These are phyloP conservation scores for Echria macrotheca DNA, from an alignment of 495 filamentous ascomycete species.

Conservation along the genomic window DNA sequence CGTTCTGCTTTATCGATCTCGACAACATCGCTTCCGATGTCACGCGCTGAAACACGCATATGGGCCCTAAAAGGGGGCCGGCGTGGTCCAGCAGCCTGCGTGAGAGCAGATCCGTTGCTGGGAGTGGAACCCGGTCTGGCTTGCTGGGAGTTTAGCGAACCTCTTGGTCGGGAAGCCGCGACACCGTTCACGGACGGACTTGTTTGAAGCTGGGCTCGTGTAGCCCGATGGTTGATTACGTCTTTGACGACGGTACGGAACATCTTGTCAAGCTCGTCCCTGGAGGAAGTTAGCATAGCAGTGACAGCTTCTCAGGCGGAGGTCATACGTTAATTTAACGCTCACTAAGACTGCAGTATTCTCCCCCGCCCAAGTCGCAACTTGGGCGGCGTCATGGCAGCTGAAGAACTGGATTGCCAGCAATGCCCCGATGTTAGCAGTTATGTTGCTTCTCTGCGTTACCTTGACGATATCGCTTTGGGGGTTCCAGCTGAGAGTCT, in stretches of 20 bases:
- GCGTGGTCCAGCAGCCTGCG: too few species aligned
- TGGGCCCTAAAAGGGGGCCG: too few species aligned
- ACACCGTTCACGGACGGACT: not conserved
- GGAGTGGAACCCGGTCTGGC: too few species aligned
- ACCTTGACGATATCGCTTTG: slow-evolving; percentile 14
- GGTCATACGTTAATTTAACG: slow-evolving; percentile 5
- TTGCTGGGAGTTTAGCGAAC: too few species aligned
- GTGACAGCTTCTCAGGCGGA: not conserved
- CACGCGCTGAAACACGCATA: not conserved
- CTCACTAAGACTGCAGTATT: not conserved
- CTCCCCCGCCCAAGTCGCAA: slow-evolving; percentile 9
- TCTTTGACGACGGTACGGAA: not conserved
- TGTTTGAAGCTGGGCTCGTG: not conserved
- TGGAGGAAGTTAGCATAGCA: not conserved
- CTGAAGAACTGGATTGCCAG: slow-evolving; percentile 11
- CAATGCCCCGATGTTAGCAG: not conserved
- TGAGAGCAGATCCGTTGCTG: too few species aligned
- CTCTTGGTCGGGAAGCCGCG: too few species aligned
- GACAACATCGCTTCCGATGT: not conserved
- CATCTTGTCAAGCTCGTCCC: not conserved
- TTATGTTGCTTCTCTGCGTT: slow-evolving; percentile 9
- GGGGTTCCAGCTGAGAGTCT: slow-evolving; percentile 4
- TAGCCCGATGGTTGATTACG: not conserved
- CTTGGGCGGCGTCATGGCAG: not conserved
- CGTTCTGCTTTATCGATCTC: not conserved